Percentiles rank a stretch among this genome's conserved stretches.
phyloP scores from a whole-genome alignment of 2,329 filamentous ascomycete species.

The Pseudogymnoascus sp. region DNA sequence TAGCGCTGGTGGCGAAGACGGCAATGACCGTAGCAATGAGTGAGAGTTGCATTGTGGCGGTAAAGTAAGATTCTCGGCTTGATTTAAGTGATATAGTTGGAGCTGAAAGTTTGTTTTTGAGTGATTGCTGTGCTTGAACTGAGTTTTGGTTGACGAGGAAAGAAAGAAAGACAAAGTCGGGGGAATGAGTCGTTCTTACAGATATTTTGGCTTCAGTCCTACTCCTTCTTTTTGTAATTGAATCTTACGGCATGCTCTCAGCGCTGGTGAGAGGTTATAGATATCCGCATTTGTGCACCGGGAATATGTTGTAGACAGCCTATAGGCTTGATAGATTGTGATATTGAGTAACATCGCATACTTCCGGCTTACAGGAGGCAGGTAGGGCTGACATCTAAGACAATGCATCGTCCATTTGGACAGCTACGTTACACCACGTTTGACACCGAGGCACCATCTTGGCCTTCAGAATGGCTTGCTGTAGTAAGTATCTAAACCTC shows the following conservation, averaged over 20 bases:
- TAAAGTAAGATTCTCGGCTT: not conserved
- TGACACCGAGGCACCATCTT: not conserved
- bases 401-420: not conserved
- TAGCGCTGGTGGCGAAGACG: not conserved
- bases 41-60: not conserved
- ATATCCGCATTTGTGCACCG: not conserved
- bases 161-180: not conserved
- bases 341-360: not conserved
- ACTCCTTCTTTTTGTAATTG: not conserved
- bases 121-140: not conserved
- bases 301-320: not conserved
- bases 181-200: not conserved
- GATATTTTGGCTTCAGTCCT: not conserved
- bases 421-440: not conserved
- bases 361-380: not conserved
- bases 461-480: not conserved
- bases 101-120: not conserved
- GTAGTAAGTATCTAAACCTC: not conserved
- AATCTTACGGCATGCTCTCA: not conserved
- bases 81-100: not conserved
- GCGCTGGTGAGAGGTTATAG: not conserved
- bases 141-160: not conserved
- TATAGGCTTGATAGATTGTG: not conserved
- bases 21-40: not conserved
- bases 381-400: not conserved